A percentile compares a stretch with the other conserved stretches of the same genome.
These are phyloP conservation scores for Cladosporium velox DNA, from an alignment of 2,329 filamentous ascomycete species.

Conservation along the genomic window DNA sequence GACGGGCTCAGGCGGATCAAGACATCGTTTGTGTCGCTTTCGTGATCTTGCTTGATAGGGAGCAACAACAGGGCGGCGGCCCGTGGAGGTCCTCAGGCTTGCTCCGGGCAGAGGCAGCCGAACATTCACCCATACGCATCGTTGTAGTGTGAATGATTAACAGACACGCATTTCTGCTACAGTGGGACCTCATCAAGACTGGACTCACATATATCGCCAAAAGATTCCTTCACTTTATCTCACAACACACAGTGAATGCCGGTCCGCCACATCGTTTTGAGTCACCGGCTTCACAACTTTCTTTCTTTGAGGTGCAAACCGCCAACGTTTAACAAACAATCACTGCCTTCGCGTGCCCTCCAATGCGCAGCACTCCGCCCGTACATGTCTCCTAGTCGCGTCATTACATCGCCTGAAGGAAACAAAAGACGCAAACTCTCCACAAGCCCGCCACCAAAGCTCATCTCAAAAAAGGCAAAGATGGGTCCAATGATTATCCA, in stretches of 20 bases:
- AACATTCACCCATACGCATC: background rate
- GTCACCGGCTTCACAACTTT: slow-evolving; percentile 18
- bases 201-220: background rate
- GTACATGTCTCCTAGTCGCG: slow-evolving; percentile 37
- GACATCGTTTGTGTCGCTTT: background rate
- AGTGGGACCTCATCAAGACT: background rate
- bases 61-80: background rate
- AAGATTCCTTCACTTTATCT: background rate
- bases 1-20: background rate
- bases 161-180: background rate
- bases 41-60: background rate
- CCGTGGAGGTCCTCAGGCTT: slow-evolving; percentile 1
- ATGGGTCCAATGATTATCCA: slow-evolving; percentile 37
- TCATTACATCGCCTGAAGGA: slow-evolving; percentile 32
- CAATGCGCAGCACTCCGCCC: slow-evolving; percentile 25
- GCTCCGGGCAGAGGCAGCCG: background rate
- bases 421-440: slow-evolving; percentile 35
- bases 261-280: slow-evolving; percentile 1
- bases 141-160: background rate
- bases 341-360: background rate
- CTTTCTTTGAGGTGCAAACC: slow-evolving; percentile 10
- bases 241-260: slow-evolving; percentile 3
- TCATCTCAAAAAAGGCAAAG: slow-evolving; percentile 20
- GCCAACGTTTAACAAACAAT: slow-evolving; percentile 1
- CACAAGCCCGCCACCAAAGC: slow-evolving; percentile 21